Evolutionary conservation across 345 rosid species (phyloP), one percentile per base, ranked within the genome.

Genomic region (Lumnitzera littorea): DNA sequence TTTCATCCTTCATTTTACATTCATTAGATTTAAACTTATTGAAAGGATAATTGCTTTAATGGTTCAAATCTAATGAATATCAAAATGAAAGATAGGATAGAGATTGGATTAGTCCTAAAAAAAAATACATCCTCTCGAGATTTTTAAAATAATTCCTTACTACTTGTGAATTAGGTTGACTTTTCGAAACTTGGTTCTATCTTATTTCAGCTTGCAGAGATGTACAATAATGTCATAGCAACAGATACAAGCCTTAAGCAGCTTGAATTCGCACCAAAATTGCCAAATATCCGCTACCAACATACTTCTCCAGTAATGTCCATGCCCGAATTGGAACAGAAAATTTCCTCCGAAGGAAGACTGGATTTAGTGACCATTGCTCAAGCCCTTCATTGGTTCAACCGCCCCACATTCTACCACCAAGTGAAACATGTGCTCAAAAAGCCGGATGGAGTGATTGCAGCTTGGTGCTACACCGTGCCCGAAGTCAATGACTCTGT

Each of bases 321-420:
- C 7, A 48, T 14, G 48, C 15, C 65, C 0, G 84, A 85, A 64
- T 67, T 84, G 23, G 80, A 80, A 43, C 60, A 62, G 52, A 53
- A 62, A 14, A 73, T 91, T 2, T 79, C 82, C 2, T 16, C 61
- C 0, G 51, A 72, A 50, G 81, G 91, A 24, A 76, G 79, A 11
- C 80, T 84, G 0, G 94, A 88, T 60, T 20, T 88, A 11, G 92
- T 88, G 12, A 81, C 88, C 31, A 51, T 91, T 13, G 91, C 94
- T 50, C 97, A 88, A 60, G 91, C 97, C 46, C 70, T 91, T 46
- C 96, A 91, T 48, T 88, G 97, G 94, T 78, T 91, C 47, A 86
- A 82, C 14, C 84, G 79, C 51, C 70, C 77, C 11, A 23, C 47
- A 11, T 88, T 91, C 55, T 84, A 87, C 80, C 56, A 61, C 0